Base-by-base conservation (phyloP, 805 yeast genomes). In the Komagataella kurtzmanii region DNA sequence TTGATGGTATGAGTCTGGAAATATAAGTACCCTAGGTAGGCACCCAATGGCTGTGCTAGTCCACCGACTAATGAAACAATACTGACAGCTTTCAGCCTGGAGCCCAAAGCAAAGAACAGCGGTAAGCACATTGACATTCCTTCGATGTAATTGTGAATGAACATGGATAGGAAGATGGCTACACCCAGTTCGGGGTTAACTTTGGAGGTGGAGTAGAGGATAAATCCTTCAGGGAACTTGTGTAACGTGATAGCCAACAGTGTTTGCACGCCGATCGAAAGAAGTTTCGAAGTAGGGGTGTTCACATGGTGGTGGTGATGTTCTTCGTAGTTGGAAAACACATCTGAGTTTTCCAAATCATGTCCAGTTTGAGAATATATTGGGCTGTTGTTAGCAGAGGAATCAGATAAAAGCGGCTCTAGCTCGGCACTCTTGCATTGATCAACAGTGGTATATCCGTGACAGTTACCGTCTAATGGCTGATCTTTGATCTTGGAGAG, bases 41-140 rank as follows among this genome's bases (percentile, higher is more conserved):
- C 98, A 18, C 99, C 99, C 17, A 88, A 56, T 0, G 97, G 97
- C 62, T 90, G 97, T 2, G 96, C 81, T 1, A 80, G 71, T 0
- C 91, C 90, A 3, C 97, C 97, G 17, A 91, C 67, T 0, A 82
- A 51, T 1, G 86, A 80, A 14, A 90, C 76, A 6, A 84, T 75
- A 0, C 73, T 55, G 8, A 88, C 68, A 0, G 97, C 95, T 56
- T 77, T 74, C 24, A 67, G 58, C 47, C 87, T 71, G 1, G 79
- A 74, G 46, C 77, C 71, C 55, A 91, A 71, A 7, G 95, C 88
- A 50, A 90, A 77, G 62, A 84, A 93, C 36, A 91, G 70, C 0
- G 98, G 98, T 48, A 90, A 71, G 12, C 96, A 88, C 86, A 91
- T 90, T 14, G 93, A 80, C 63, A 93, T 89, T 0, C 98, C 99